Conservation (phyloP, 305 asterid species). For the Fraxinus paxiana region DNA sequence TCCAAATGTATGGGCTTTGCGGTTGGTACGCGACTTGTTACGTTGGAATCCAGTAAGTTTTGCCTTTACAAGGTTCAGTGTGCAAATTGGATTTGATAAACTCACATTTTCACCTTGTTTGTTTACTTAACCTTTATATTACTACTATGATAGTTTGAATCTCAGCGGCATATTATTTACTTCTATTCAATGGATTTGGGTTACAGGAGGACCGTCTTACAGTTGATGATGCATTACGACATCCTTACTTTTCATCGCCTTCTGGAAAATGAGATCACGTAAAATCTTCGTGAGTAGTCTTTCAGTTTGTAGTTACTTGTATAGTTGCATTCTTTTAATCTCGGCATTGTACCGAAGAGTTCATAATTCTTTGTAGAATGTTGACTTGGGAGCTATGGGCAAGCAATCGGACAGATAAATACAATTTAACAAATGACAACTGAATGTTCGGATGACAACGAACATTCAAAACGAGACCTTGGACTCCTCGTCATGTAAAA, state of each 20-base stretch:
- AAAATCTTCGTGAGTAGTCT: not conserved
- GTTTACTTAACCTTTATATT: not conserved
- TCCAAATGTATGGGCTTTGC: slow-evolving; percentile 74
- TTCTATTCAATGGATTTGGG: slow-evolving; percentile 11
- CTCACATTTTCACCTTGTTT: not conserved
- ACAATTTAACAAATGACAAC: not conserved
- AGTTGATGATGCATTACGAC: slow-evolving; percentile 80
- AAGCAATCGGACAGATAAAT: not conserved
- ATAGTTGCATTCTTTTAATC: not conserved
- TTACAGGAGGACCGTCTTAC: slow-evolving; percentile 72
- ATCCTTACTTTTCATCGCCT: slow-evolving; percentile 64
- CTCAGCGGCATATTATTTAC: not conserved
- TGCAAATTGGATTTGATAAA: not conserved
- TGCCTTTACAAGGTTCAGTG: slow-evolving; percentile 9
- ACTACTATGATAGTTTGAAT: not conserved
- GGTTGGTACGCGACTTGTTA: slow-evolving; percentile 75
- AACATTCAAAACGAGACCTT: slow-evolving; percentile 1
- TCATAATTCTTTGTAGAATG: not conserved
- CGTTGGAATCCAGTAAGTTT: slow-evolving; percentile 90
- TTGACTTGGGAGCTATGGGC: not conserved
- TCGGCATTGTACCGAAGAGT: not conserved
- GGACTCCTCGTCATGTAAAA: slow-evolving; percentile 23
- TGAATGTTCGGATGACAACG: slow-evolving; percentile 15
- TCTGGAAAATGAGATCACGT: slow-evolving; percentile 18
- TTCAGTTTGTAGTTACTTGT: not conserved